Evolutionary conservation across 2,329 filamentous ascomycete genomes (phyloP), one percentile per base, ranked within the genome.

Genomic region (Lithohypha guttulata): DNA sequence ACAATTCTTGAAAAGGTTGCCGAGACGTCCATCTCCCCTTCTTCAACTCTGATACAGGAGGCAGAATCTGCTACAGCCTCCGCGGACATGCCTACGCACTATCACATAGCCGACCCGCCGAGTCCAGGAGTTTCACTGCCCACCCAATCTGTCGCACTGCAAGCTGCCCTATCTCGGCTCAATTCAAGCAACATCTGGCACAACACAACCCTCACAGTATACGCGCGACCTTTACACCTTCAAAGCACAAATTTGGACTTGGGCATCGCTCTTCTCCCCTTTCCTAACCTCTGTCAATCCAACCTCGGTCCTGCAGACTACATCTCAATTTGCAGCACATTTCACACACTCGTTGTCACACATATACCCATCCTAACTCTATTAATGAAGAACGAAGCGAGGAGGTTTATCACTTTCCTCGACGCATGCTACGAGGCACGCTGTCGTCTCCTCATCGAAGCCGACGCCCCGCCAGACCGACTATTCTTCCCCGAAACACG

Each of bases 341-440:
- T 79, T 56, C 81, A 87, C 58, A 87, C 83, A 0, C 71, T 89
- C 44, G 75, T 89, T 53, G 65, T 89, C 32, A 79, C 81, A 48
- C 62, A 76, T 14, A 68, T 89, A 1, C 83, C 84, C 0, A 55
- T 81, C 11, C 63, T 91, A 9, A 77, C 73, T 0, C 57, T 79
- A 2, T 60, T 75, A 1, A 77, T 79, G 56, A 89, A 86, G 59
- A 89, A 87, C 55, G 83, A 89, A 61, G 84, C 84, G 1, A 69
- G 83, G 3, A 71, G 84, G 8, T 77, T 91, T 55, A 89, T 89
- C 54, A 87, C 81, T 0, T 67, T 91, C 1, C 70, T 89, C 1
- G 83, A 91, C 53, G 83, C 83, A 0, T 65, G 85, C 1, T 89
- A 89, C 58, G 83, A 89, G 62, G 79, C 81, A n/a, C 72, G 78